These are phyloP conservation scores for Phytophthora citricola DNA, from an alignment of 352 stramenopile species.

Conservation along the genomic window DNA sequence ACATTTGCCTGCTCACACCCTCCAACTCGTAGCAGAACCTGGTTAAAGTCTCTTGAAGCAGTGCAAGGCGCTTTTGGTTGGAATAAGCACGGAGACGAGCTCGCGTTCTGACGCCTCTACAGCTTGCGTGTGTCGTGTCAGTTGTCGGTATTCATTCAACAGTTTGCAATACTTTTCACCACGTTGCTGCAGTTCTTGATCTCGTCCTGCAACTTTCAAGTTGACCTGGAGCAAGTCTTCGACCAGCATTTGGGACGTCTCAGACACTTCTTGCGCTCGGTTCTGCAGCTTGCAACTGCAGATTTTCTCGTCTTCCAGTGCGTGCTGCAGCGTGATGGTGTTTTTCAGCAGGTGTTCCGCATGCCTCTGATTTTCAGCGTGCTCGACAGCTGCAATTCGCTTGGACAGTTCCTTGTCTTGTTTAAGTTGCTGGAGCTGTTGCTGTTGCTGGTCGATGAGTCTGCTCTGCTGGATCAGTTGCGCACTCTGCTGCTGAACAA, in stretches of 20 bases:
- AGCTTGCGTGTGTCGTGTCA: slow-evolving; percentile 27
- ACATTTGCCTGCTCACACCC: slow-evolving; percentile 39
- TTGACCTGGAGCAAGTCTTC: slow-evolving; percentile 33
- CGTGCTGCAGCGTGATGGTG: slow-evolving; percentile 34
- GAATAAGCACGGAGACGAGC: slow-evolving; percentile 33
- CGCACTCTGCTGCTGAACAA: slow-evolving; percentile 13
- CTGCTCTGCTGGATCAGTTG: slow-evolving; percentile 29
- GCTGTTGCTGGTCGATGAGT: slow-evolving; percentile 37
- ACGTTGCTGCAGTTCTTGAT: slow-evolving; percentile 18
- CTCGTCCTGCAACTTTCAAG: not conserved
- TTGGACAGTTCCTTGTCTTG: not conserved
- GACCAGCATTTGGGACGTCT: slow-evolving; percentile 22
- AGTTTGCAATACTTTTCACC: slow-evolving; percentile 34
- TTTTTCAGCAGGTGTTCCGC: slow-evolving; percentile 41
- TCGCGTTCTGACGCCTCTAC: slow-evolving; percentile 46
- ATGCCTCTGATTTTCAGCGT: slow-evolving; percentile 34
- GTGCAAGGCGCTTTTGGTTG: slow-evolving; percentile 38
- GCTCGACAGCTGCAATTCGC: slow-evolving; percentile 15
- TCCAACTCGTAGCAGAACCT: slow-evolving; percentile 44
- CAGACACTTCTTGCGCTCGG: slow-evolving; percentile 6
- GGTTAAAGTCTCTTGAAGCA: slow-evolving; percentile 42
- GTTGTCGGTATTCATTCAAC: slow-evolving; percentile 14
- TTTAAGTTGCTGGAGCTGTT: slow-evolving; percentile 36
- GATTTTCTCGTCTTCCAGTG: slow-evolving; percentile 11
- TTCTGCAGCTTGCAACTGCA: slow-evolving; percentile 2